Evolutionary conservation across 116 monocot species (phyloP), one percentile per base, ranked within the genome.

Genomic region (Posidonia oceanica): DNA sequence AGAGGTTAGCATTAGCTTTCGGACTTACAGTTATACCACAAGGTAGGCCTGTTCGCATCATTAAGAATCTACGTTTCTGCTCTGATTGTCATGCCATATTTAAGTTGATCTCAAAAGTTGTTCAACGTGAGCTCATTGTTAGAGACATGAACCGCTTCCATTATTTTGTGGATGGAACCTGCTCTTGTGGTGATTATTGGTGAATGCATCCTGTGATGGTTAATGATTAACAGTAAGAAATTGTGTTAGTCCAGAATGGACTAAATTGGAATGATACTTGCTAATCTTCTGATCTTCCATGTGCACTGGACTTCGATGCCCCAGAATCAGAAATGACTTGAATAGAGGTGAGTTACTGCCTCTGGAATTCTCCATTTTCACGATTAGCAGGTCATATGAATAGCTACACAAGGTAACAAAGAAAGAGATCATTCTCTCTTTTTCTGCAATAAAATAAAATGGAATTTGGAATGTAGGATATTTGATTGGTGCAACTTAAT

Each of bases 131-230:
- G 58, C 78, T 95, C 57, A 74, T 91, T 65, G 91, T 83, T 21
- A 84, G 91, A 78, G 95, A 91, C 64, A 79, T 79, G 69, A 88
- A 86, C 20, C 78, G 88, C 15, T 86, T 85, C 76, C 88, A 95
- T 83, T 82, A 88, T 78, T 91, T 91, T 75, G 72, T 67, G 11
- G 69, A 66, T 41, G 95, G 91, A 54, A 66, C 17, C 42, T 86
- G 86, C 60, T 88, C 95, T 13, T 88, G 91, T 72, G 79, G 86
- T 76, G 91, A 88, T 83, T 95, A 81, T 65, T 88, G 91, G 95
- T 95, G 77, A 90, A 51, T 69, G 39, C 21, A 23, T 61, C 16
- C 44, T 18, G 23, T 61, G 61, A 13, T 29, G 29, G 0, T 29
- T 29, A 63, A 63, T 14, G 13, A 13, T 36, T 11, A 63, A 63